Evolutionary conservation across 306 rosid genomes (phyloP), one percentile per base, ranked within the genome.

Genomic region (Quercus rubra): DNA sequence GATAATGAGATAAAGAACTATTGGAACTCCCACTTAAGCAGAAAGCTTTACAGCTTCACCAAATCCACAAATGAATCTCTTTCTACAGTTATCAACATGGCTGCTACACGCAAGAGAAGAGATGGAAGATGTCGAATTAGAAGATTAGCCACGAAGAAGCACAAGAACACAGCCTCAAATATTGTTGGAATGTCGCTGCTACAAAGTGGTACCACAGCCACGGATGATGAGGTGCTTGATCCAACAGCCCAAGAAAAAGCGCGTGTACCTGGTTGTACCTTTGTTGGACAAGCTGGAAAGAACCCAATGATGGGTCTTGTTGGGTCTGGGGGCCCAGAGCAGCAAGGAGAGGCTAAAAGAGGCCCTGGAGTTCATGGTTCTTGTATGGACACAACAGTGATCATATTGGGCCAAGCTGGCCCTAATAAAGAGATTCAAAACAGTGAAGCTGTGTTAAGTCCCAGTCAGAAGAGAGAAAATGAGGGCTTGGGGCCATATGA

Each of bases 1-100:
- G 97, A 94, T 54, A 91, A 93, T 70, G 90, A 90, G 85, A 93
- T 91, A 75, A 93, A 93, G 80, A 93, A 93, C 68, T 93, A 90
- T 61, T 92, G 97, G 98, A 94, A 92, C 86, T 92, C 97, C 63
- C 97, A 90, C 78, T 73, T 94, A 71, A 88, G 96, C 76, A 80
- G 97, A 55, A 89, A 92, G 81, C 78, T 86, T 5, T 81, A 92
- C 89, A 83, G 84, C 77, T 88, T 87, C 90, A 83, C 73, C 85
- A 86, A 81, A 79, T 77, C 85, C n/a, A 70, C 81, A 12, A 85
- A 82, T 2, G 81, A 87, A 28, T 69, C 79, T 20, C 74, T 80
- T 8, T 35, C 85, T 3, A 78, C 83, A 46, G 30, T 55, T 17
- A 56, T 82, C 1, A 84, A 79, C 33, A 18, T 73, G 14, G 74